Evolutionary conservation across 805 yeast species (phyloP), one percentile per base, ranked within the genome.

Genomic region (Ogataea minuta): DNA sequence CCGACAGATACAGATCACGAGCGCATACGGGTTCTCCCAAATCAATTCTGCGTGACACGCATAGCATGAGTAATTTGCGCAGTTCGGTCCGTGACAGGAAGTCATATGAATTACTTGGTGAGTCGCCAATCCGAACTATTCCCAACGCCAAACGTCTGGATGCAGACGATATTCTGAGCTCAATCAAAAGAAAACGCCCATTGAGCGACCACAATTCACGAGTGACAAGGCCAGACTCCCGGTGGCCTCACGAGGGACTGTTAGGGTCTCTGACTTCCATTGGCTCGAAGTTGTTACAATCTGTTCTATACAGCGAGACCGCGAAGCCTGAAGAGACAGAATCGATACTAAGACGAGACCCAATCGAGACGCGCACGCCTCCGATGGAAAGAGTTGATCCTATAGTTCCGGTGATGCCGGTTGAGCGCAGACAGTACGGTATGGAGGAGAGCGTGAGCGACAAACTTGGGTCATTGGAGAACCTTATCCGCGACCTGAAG

Each of bases 301-400:
- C 63, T 1, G 56, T 59, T 4, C 43, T 60, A 6, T 59, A 56
- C 37, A 60, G 44, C 34, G 64, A 60, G 37, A 9, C 12, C 17
- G 15, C 23, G 16, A 28, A 42, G 10, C 4, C 23, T 13, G 30
- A n/a, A n/a, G n/a, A 13, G n/a, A 13, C 24, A 10, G 26, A 20
- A 25, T 15, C 29, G 13, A 20, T 23, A 5, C 21, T 19, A 5
- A 19, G 21, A 19, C 21, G 21, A 14, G 28, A 12, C 11, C 14
- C 13, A 21, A 27, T 11, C 26, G 9, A 19, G 23, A 12, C 7
- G 7, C 9, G n/a, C 5, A 21, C 34, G 14, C 26, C 10, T n/a
- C 15, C 25, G 20, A 31, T 13, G 25, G 25, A 7, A 21, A 16
- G 23, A 20, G 12, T 9, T 20, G 11, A 21, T 23, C 6, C 17